phyloP scores from a whole-genome alignment of 2,329 filamentous ascomycete genomes.

The Exophiala mesophila region DNA sequence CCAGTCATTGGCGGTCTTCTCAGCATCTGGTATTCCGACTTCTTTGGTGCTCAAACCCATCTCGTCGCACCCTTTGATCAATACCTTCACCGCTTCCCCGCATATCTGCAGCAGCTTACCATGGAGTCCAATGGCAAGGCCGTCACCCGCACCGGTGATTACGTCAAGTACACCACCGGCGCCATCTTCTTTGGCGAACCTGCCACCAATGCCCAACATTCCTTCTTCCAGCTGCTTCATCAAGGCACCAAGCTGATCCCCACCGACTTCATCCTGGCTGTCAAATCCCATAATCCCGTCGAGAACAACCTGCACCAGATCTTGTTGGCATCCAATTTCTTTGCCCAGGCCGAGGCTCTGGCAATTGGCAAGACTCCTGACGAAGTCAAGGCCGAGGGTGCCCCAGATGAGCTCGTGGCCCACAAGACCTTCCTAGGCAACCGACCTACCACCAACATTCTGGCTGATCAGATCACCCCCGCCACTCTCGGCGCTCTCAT shows the following conservation, averaged over 20 bases:
- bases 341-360: conserved; percentile 46
- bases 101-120: conserved; percentile 96
- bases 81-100: conserved; percentile 97
- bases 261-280: conserved; percentile 94
- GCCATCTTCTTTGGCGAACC: conserved; percentile 96
- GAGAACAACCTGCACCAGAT: conserved; percentile 88
- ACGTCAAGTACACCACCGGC: conserved; percentile 96
- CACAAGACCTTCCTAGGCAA: conserved; percentile 99
- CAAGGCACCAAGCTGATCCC: conserved; percentile 99
- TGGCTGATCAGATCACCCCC: conserved; percentile 90
- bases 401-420: conserved; percentile 61
- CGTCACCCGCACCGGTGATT: conserved; percentile 78
- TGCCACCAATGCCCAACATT: conserved; percentile 98
- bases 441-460: conserved; percentile 90
- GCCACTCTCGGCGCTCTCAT: conserved; percentile 91
- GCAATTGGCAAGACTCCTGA: conserved; percentile 52
- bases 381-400: conserved; percentile 45
- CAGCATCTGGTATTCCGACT: conserved; percentile 98
- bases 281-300: conserved; percentile 93
- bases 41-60: conserved; percentile 97
- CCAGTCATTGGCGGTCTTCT: conserved; percentile 85
- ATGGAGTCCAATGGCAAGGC: conserved; percentile 99
- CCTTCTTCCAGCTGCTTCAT: conserved; percentile 99
- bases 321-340: conserved; percentile 50
- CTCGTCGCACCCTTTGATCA: conserved; percentile 97